Evolutionary conservation across 2,329 filamentous ascomycete species (phyloP).

Genomic region (Colletotrichum lini): DNA sequence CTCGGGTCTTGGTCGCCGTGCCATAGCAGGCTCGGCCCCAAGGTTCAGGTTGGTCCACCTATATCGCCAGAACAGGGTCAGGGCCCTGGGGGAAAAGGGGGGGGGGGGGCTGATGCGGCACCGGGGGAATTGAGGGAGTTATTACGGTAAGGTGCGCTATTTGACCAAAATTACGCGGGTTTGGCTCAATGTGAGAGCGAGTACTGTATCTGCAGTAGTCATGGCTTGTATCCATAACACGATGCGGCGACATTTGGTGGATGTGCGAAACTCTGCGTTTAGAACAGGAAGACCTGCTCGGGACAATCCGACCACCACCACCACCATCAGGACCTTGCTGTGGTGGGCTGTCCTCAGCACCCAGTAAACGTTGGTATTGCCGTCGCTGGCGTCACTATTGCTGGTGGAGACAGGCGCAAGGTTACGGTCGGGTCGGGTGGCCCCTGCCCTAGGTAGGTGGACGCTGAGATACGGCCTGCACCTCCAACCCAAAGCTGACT

Average conservation of each 20-base stretch:
- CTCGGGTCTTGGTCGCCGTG: slow-evolving; percentile 15
- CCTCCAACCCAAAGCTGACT: background rate
- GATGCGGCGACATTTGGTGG: slow-evolving; percentile 4
- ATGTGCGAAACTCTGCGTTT: slow-evolving; percentile 7
- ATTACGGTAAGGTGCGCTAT: too few species aligned
- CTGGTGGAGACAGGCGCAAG: background rate
- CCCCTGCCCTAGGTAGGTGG: slow-evolving; percentile 2
- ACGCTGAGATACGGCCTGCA: background rate
- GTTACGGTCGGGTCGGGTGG: slow-evolving; percentile 19
- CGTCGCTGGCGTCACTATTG: slow-evolving; percentile 7
- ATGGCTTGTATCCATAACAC: background rate
- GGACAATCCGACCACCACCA: background rate
- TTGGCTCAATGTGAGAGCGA: slow-evolving; percentile 14
- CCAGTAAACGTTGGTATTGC: background rate
- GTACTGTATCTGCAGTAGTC: background rate
- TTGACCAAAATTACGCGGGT: too few species aligned
- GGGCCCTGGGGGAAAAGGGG: slow-evolving; percentile 3
- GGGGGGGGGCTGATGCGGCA: background rate
- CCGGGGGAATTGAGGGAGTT: background rate
- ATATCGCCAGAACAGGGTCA: slow-evolving; percentile 26
- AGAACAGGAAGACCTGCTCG: slow-evolving; percentile 12
- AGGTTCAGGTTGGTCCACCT: slow-evolving; percentile 15
- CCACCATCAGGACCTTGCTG: background rate
- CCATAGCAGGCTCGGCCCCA: slow-evolving; percentile 14
- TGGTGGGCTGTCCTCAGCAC: background rate